phyloP scores from a whole-genome alignment of 1,284 basidiomycete genomes.

The Amylostereum areolatum region DNA sequence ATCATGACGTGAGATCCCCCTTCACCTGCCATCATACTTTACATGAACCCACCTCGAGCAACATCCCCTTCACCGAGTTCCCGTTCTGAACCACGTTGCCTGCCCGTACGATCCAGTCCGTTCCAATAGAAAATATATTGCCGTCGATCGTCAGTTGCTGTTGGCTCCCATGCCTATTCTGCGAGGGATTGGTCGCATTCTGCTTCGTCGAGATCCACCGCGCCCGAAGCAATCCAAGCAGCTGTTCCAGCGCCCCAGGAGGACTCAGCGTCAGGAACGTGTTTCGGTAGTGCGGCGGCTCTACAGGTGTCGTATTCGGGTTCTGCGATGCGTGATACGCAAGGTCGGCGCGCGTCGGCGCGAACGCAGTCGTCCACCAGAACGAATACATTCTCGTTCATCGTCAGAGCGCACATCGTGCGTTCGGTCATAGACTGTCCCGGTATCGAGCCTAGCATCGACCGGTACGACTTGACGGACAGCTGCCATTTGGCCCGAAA shows the following conservation, averaged over 20 bases:
- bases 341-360: conserved; percentile 59
- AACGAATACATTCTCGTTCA: conserved; percentile 74
- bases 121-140: conserved; percentile 62
- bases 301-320: conserved; percentile 12
- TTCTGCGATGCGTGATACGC: conserved; percentile 22
- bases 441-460: conserved; percentile 49
- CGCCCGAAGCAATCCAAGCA: conserved; percentile 63
- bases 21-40: not conserved
- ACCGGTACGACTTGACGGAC: conserved; percentile 66
- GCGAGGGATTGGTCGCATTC: conserved; percentile 30
- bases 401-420: conserved; percentile 65
- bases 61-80: conserved; percentile 69
- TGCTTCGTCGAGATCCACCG: conserved; percentile 69
- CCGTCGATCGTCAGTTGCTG: conserved; percentile 69
- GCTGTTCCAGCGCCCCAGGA: conserved; percentile 64
- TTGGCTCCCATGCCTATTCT: conserved; percentile 43
- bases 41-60: conserved; percentile 54
- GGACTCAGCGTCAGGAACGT: conserved; percentile 71
- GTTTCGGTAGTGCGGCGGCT: conserved; percentile 62
- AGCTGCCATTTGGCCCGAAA: conserved; percentile 60
- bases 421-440: conserved; percentile 52
- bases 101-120: conserved; percentile 73
- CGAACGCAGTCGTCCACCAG: conserved; percentile 66
- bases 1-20: not conserved
- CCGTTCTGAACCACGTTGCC: conserved; percentile 72